These are phyloP conservation scores for Pouteria glomerata DNA, from an alignment of 148 eudicot species.

Conservation along the genomic window DNA sequence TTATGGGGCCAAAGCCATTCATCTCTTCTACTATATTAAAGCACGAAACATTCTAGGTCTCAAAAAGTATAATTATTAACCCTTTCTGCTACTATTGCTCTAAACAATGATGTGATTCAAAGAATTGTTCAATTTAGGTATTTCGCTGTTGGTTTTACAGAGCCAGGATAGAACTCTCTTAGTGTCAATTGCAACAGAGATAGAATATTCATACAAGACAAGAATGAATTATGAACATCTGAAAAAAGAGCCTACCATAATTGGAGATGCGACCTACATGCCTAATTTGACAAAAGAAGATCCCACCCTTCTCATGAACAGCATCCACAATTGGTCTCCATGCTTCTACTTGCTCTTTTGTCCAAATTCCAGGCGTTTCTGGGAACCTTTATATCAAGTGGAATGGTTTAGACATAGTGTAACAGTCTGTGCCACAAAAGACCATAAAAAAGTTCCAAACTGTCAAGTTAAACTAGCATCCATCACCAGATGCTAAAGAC, in stretches of 20 bases:
- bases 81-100: background rate
- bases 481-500: no score
- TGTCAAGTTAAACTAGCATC: no score
- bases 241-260: no score
- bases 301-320: constrained; percentile 32
- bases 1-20: background rate
- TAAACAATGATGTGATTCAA: background rate
- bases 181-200: background rate
- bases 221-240: no score
- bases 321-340: constrained; percentile 42
- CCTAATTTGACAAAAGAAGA: constrained; percentile 37
- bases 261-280: constrained; percentile 29
- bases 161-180: background rate
- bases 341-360: constrained; percentile 37
- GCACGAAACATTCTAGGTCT: no score
- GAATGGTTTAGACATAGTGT: background rate
- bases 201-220: background rate
- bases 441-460: no score
- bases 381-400: constrained; percentile 14
- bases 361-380: constrained; percentile 36
- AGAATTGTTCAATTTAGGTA: background rate
- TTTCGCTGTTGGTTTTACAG: background rate
- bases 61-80: no score
- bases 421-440: background rate
- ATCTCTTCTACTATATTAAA: no score